Evolutionary conservation across 2,329 filamentous ascomycete genomes (phyloP), one percentile per base, ranked within the genome.

Genomic region (Stagonosporopsis rhizophila): DNA sequence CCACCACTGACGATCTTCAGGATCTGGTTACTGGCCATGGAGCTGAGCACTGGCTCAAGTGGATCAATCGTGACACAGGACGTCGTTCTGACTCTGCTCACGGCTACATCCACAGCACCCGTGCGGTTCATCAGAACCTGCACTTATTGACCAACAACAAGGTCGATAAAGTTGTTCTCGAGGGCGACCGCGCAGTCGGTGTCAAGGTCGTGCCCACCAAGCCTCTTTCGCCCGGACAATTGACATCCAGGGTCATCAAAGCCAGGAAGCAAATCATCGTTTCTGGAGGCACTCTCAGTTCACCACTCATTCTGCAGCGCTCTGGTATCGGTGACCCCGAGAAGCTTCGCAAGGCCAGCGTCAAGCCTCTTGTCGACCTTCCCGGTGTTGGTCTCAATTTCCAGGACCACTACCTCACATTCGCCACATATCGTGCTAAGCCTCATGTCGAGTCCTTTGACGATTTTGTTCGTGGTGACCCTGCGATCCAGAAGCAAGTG

Each of bases 41-140:
- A 60, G 90, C 89, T 41, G 89, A 92, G 77, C 89, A 92, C 62
- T 93, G 90, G 90, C 79, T 93, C 52, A 92, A 93, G 77, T 93
- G 90, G 90, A 92, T 93, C 76, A 92, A 93, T 69, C 83, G 73
- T 15, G 74, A 85, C 74, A 86, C 84, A 68, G 89, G 89, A 40
- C 86, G 90, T 46, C 88, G 90, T 55, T 89, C 87, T 57, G 90
- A 93, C 76, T 89, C 87, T 50, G 90, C 90, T 6, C 89, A 92
- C 67, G 89, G 86, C 2, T 93, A 93, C 65, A 81, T 94, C 58
- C 90, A 94, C 75, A 86, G 87, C 49, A 93, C 90, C 5, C 84
- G 90, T 45, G 82, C 89, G 2, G 83, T 88, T 35, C 81, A 91
- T 71, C 81, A 82, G 60, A 92, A 92, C 71, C 75, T 92, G 44